Evolutionary conservation across 2,329 filamentous ascomycete species (phyloP).

Genomic region (Aspergillus cejpii): DNA sequence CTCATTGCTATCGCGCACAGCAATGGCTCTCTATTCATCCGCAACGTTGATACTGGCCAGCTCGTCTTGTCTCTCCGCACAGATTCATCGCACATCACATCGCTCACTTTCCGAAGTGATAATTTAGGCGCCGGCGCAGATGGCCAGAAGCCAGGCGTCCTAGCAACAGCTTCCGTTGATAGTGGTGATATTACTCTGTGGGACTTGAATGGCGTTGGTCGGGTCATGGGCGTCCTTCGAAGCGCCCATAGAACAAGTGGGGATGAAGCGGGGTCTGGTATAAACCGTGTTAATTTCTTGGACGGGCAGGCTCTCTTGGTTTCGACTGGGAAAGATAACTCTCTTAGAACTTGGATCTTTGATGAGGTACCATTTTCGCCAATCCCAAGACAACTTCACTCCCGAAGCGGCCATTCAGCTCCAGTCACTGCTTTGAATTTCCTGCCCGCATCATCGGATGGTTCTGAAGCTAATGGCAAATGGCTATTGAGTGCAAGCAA

Average conservation of each 20-base stretch:
- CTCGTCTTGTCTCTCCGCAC: constrained; percentile 62
- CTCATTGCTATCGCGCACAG: constrained; percentile 83
- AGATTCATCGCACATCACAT: constrained; percentile 61
- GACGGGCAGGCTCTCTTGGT: constrained; percentile 82
- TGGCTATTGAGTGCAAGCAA: constrained; percentile 87
- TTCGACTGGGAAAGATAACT: constrained; percentile 87
- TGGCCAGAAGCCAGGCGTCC: constrained; percentile 76
- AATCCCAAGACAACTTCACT: constrained; percentile 76
- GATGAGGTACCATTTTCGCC: constrained; percentile 86
- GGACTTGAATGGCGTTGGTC: constrained; percentile 86
- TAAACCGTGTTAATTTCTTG: constrained; percentile 84
- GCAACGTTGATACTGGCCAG: constrained; percentile 74
- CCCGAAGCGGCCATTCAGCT: constrained; percentile 79
- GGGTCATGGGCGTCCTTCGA: constrained; percentile 77
- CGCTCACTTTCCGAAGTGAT: constrained; percentile 86
- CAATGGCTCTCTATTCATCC: constrained; percentile 69
- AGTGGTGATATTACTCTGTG: constrained; percentile 91
- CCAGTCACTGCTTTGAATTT: constrained; percentile 78
- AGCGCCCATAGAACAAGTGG: constrained; percentile 68
- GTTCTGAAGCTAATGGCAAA: constrained; percentile 79
- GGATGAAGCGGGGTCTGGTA: constrained; percentile 58
- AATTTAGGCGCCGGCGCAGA: constrained; percentile 81
- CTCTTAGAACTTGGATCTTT: constrained; percentile 93
- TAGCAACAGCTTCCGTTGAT: constrained; percentile 76
- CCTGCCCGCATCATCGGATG: constrained; percentile 80